Evolutionary conservation across 108 stramenopile species (phyloP).

Genomic region (Cyclotella kingstonii): DNA sequence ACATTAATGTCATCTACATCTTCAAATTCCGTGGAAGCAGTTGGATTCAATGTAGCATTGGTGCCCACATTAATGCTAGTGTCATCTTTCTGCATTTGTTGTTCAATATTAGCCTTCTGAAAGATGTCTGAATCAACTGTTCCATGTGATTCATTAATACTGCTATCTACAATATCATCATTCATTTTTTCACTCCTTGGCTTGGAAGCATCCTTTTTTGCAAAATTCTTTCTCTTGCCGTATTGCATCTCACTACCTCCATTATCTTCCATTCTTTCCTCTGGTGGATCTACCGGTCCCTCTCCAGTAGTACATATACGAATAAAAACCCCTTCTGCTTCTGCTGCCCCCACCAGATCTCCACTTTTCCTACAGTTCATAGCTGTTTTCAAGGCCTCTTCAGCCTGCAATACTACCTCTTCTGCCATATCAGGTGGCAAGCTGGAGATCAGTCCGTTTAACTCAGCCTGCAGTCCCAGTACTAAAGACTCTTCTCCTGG

Average conservation of each 20-base stretch:
- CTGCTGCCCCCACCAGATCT: conserved; percentile 37
- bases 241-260: not conserved
- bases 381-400: conserved; percentile 39
- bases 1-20: too few relatives aligned
- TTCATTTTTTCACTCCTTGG: too few relatives aligned
- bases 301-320: conserved; percentile 41
- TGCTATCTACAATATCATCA: too few relatives aligned
- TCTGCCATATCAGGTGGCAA: conserved; percentile 37
- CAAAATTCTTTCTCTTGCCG: too few relatives aligned
- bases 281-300: conserved; percentile 26
- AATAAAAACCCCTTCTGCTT: conserved; percentile 44
- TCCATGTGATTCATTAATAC: too few relatives aligned
- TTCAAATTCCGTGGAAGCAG: too few relatives aligned
- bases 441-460: conserved; percentile 13
- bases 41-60: too few relatives aligned
- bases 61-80: too few relatives aligned
- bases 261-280: not conserved
- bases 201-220: too few relatives aligned
- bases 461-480: conserved; percentile 37
- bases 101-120: too few relatives aligned
- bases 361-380: conserved; percentile 35
- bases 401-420: conserved; percentile 31
- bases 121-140: too few relatives aligned
- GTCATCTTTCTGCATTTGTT: too few relatives aligned
- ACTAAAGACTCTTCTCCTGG: conserved; percentile 42